phyloP scores from a whole-genome alignment of 768 basidiomycete genomes.

The Tephrocybe sp. region DNA sequence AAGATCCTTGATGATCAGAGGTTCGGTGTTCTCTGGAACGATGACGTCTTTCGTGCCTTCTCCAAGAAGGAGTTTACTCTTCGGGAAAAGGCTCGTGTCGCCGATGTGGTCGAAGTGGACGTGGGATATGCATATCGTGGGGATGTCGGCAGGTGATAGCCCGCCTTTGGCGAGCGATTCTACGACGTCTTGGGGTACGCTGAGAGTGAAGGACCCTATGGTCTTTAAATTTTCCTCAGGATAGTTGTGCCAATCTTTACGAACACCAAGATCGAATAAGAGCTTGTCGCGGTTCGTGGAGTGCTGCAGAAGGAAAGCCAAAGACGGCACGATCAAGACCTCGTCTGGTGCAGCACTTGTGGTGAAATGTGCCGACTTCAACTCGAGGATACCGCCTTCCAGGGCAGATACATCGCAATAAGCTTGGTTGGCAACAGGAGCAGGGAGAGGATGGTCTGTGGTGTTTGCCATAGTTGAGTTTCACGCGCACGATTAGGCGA shows the following conservation, averaged over 20 bases:
- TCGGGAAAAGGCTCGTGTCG: conserved; percentile 43
- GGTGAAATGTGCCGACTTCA: conserved; percentile 38
- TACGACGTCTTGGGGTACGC: conserved; percentile 37
- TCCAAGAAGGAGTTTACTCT: conserved; percentile 49
- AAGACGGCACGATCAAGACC: conserved; percentile 36
- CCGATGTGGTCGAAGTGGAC: conserved; percentile 58
- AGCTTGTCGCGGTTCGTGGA: conserved; percentile 37
- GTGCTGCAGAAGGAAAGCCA: conserved; percentile 55
- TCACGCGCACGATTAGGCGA: background rate
- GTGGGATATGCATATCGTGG: conserved; percentile 50
- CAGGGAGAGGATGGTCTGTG: conserved; percentile 33
- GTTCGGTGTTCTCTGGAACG: conserved; percentile 4
- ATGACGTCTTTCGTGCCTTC: conserved; percentile 35
- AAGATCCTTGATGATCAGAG: conserved; percentile 11
- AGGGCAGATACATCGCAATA: conserved; percentile 57
- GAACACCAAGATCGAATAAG: conserved; percentile 58
- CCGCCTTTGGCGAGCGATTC: conserved; percentile 55
- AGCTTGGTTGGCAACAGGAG: conserved; percentile 41
- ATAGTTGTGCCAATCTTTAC: conserved; percentile 44
- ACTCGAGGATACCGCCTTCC: conserved; percentile 45
- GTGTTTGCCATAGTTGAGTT: background rate
- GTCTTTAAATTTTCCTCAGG: conserved; percentile 33
- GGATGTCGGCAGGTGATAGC: conserved; percentile 39
- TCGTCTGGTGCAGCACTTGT: conserved; percentile 30
- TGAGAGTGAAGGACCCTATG: conserved; percentile 20